Evolutionary conservation across 2,329 filamentous ascomycete species (phyloP).

Genomic region (Aureobasidium musti): DNA sequence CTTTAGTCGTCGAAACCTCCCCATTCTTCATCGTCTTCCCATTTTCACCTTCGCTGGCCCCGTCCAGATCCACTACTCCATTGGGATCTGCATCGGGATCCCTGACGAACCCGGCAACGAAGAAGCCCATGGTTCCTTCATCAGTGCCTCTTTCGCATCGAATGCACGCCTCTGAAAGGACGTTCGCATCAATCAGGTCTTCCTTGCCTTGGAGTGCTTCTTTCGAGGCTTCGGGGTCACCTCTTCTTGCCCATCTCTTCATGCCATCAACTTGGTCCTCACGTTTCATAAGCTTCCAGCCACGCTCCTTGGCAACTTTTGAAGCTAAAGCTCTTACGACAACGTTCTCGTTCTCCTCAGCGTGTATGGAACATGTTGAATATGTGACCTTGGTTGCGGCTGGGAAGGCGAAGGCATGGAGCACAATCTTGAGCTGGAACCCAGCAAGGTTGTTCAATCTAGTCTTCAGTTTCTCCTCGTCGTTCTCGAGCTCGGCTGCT

Average conservation of each 20-base stretch:
- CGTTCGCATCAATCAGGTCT: conserved; percentile 39
- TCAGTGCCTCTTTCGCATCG: conserved; percentile 40
- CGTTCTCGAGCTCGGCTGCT: conserved; percentile 42
- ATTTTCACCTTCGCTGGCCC: not conserved
- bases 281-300: conserved; percentile 76
- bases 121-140: conserved; percentile 83
- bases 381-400: conserved; percentile 77
- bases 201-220: conserved; percentile 38
- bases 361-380: conserved; percentile 88
- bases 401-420: conserved; percentile 83
- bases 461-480: conserved; percentile 58
- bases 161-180: conserved; percentile 33
- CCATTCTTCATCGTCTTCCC: conserved; percentile 45
- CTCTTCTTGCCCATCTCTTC: conserved; percentile 69
- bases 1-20: conserved; percentile 45
- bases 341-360: conserved; percentile 85
- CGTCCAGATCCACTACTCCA: conserved; percentile 13
- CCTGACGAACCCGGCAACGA: conserved; percentile 82
- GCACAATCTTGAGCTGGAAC: conserved; percentile 79
- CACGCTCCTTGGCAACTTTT: conserved; percentile 62
- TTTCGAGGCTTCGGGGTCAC: conserved; percentile 40
- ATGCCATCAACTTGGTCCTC: conserved; percentile 75
- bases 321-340: conserved; percentile 72
- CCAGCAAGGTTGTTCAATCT: conserved; percentile 72
- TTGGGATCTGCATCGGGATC: conserved; percentile 42